phyloP scores from a whole-genome alignment of 495 filamentous ascomycete species.

The Sporormia fimetaria region DNA sequence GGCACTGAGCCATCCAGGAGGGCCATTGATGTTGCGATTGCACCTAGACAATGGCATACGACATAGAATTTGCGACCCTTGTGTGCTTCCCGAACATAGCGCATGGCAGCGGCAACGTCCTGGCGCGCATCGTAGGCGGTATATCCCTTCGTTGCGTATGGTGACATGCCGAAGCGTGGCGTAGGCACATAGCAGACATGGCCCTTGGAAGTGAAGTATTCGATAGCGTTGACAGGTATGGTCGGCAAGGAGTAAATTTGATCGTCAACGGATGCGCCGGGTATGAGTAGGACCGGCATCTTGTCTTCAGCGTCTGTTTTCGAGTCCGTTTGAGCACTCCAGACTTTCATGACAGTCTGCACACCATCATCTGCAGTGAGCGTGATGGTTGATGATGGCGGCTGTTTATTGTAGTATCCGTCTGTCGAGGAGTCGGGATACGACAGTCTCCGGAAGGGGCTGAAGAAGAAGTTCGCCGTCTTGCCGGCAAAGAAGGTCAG shows the following conservation, averaged over 20 bases:
- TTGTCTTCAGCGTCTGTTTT: slow-evolving; percentile 11
- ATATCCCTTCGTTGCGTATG: slow-evolving; percentile 41
- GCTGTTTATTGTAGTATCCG: slow-evolving; percentile 37
- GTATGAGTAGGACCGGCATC: slow-evolving; percentile 39
- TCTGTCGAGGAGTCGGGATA: slow-evolving; percentile 40
- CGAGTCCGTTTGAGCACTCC: too few species aligned
- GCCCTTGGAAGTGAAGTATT: slow-evolving; percentile 50
- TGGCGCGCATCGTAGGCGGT: slow-evolving; percentile 53
- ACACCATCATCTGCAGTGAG: slow-evolving; percentile 41
- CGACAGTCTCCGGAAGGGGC: slow-evolving; percentile 44
- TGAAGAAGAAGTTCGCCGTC: slow-evolving; percentile 44
- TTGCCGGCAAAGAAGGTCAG: slow-evolving; percentile 43
- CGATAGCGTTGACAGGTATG: slow-evolving; percentile 52
- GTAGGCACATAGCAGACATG: slow-evolving; percentile 48
- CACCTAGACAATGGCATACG: slow-evolving; percentile 56
- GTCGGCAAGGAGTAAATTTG: slow-evolving; percentile 55
- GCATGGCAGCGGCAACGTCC: slow-evolving; percentile 48
- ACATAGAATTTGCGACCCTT: slow-evolving; percentile 40
- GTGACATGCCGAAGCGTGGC: slow-evolving; percentile 49
- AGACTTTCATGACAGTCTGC: slow-evolving; percentile 42
- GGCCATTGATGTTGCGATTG: slow-evolving; percentile 46
- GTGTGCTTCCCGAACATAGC: slow-evolving; percentile 39
- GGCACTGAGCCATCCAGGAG: slow-evolving; percentile 56
- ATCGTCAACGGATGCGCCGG: slow-evolving; percentile 51
- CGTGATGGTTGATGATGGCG: slow-evolving; percentile 34